phyloP scores from a whole-genome alignment of 768 basidiomycete genomes.

The Daedaleopsis nitida region DNA sequence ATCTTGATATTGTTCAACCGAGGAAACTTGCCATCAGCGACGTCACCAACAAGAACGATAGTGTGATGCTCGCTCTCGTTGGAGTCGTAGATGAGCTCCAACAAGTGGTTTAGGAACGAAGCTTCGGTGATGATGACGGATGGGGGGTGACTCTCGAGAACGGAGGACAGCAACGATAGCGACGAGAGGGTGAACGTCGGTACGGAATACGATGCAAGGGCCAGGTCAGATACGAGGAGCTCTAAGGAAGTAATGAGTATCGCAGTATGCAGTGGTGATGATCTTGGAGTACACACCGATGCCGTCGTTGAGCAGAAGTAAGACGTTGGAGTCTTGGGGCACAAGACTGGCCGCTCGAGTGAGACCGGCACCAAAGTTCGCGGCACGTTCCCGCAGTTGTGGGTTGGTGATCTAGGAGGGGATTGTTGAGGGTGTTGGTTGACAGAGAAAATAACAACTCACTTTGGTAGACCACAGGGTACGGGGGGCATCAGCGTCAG shows the following conservation, averaged over 20 bases:
- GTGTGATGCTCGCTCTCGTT: conserved; percentile 49
- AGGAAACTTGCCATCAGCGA: conserved; percentile 45
- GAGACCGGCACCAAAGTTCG: conserved; percentile 74
- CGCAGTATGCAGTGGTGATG: background rate
- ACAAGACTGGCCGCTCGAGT: conserved; percentile 55
- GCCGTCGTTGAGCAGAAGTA: conserved; percentile 79
- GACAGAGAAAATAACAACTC: background rate
- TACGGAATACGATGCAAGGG: conserved; percentile 70
- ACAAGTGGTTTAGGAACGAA: conserved; percentile 62
- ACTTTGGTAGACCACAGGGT: conserved; percentile 84
- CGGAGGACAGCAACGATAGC: conserved; percentile 58
- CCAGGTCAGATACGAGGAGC: conserved; percentile 79
- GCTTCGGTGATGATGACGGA: conserved; percentile 76
- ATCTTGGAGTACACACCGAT: conserved; percentile 51
- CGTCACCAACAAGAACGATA: conserved; percentile 75
- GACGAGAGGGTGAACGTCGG: conserved; percentile 67
- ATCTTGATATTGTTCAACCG: conserved; percentile 57
- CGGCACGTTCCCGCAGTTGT: conserved; percentile 67
- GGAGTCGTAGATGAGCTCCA: conserved; percentile 72
- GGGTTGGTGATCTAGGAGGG: conserved; percentile 68
- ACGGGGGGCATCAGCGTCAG: conserved; percentile 65
- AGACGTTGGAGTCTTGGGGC: conserved; percentile 62
- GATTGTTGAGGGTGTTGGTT: background rate
- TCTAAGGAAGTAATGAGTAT: conserved; percentile 44
- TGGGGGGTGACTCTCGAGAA: conserved; percentile 66